Evolutionary conservation across 2,329 filamentous ascomycete genomes (phyloP).

Genomic region (Leptodontidium sp.): DNA sequence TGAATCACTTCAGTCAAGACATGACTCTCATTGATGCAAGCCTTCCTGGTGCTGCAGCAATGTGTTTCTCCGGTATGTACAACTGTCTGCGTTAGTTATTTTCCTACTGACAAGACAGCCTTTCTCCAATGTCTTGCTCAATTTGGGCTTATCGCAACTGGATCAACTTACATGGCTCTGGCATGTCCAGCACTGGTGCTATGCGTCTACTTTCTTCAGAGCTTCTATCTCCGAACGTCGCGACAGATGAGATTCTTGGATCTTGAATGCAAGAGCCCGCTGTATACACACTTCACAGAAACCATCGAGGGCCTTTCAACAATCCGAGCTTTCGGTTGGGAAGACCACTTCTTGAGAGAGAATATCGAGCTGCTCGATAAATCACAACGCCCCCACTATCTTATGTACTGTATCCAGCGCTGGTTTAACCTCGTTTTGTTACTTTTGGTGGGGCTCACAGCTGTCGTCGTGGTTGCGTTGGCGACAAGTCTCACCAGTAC

Average conservation of each 20-base stretch:
- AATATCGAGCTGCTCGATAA: conserved; percentile 58
- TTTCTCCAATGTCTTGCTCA: conserved; percentile 23
- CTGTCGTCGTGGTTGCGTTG: conserved; percentile 46
- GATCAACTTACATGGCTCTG: conserved; percentile 42
- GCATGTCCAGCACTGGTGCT: conserved; percentile 7
- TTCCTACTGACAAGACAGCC: neutral
- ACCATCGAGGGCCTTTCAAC: conserved; percentile 55
- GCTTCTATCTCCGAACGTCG: conserved; percentile 57
- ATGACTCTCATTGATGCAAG: conserved; percentile 44
- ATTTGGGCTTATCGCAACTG: conserved; percentile 45
- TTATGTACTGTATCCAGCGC: conserved; percentile 62
- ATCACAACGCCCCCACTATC: conserved; percentile 65
- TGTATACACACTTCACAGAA: conserved; percentile 59
- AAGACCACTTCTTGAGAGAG: conserved; percentile 53
- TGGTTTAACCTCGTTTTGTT: conserved; percentile 58
- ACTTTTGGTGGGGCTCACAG: conserved; percentile 37
- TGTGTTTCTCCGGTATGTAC: conserved; percentile 7
- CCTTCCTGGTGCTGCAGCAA: conserved; percentile 33
- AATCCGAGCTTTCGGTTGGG: conserved; percentile 49
- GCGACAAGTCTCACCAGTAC: conserved; percentile 39
- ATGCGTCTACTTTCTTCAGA: conserved; percentile 45
- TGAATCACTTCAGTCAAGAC: conserved; percentile 43
- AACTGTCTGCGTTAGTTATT: neutral
- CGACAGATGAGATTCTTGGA: conserved; percentile 59
- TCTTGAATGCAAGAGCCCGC: conserved; percentile 54